Evolutionary conservation across 495 filamentous ascomycete genomes (phyloP).

Genomic region (Aspergillus diversus): DNA sequence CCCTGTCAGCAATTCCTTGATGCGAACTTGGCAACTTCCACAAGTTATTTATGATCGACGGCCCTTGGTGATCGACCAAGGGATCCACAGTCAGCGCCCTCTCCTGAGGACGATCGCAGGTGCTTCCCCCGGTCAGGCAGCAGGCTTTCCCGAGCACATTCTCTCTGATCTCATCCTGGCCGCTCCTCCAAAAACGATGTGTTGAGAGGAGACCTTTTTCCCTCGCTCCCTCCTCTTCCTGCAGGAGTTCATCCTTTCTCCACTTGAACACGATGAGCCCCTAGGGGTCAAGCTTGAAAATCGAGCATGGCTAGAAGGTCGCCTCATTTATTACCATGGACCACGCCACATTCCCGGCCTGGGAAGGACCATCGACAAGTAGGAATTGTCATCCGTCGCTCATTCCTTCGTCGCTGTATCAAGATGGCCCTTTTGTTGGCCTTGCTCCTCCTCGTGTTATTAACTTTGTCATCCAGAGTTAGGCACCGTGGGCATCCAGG

Average conservation of each 20-base stretch:
- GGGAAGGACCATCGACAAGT: background rate
- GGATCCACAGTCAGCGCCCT: background rate
- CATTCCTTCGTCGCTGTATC: constrained; percentile 14
- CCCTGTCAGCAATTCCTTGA: too few species aligned
- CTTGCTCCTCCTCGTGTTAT: constrained; percentile 2
- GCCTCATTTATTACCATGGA: constrained; percentile 10
- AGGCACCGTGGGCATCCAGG: background rate
- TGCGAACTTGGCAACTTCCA: too few species aligned
- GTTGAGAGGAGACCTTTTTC: background rate
- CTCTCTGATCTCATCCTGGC: background rate
- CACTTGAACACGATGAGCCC: constrained; percentile 1
- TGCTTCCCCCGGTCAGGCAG: background rate
- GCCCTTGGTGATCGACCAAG: background rate
- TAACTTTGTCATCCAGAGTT: constrained; percentile 8
- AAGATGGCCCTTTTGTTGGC: constrained; percentile 11
- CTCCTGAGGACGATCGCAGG: background rate
- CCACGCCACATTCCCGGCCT: constrained; percentile 6
- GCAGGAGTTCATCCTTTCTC: background rate
- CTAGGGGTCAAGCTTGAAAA: background rate
- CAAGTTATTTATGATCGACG: background rate
- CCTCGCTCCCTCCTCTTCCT: background rate
- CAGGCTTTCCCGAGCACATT: background rate
- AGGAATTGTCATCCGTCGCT: background rate
- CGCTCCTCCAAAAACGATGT: background rate
- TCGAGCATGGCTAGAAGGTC: background rate